Evolutionary conservation across 192 early-diverging fungal species (phyloP).

Genomic region (Phlyctochytrium arcticum): DNA sequence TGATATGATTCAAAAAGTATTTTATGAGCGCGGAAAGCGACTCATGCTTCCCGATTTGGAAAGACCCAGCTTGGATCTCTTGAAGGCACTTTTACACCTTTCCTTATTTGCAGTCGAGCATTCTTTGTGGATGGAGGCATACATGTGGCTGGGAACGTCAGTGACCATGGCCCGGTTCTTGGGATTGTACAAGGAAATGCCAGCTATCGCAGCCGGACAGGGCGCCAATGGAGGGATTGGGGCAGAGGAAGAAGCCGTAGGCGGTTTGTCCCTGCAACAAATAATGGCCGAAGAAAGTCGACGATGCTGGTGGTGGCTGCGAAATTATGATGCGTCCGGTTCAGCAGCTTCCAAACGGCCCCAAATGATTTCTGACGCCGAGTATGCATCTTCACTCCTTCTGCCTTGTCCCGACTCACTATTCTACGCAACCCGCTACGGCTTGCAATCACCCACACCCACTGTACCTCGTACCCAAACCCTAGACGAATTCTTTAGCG

Average conservation of each 20-base stretch:
- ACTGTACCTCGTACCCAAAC: constrained; percentile 20
- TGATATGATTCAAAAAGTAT: not conserved
- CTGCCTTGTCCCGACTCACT: constrained; percentile 25
- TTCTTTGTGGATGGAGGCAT: constrained; percentile 23
- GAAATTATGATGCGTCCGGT: constrained; percentile 28
- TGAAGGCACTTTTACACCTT: constrained; percentile 22
- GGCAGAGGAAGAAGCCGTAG: not conserved
- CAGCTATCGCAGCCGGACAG: not conserved
- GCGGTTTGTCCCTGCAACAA: constrained; percentile 16
- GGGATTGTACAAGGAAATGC: constrained; percentile 13
- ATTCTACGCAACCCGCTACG: constrained; percentile 23
- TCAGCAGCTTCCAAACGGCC: constrained; percentile 24
- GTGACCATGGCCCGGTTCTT: constrained; percentile 20
- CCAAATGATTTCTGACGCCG: constrained; percentile 23
- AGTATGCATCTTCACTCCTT: constrained; percentile 9
- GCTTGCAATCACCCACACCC: not conserved
- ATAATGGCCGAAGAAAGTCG: constrained; percentile 20
- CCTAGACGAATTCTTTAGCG: constrained; percentile 13
- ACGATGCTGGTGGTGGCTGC: constrained; percentile 26
- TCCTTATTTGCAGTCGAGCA: constrained; percentile 24
- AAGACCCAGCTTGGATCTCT: constrained; percentile 7
- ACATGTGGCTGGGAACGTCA: constrained; percentile 23
- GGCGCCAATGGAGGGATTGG: not conserved
- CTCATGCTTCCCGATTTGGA: not conserved
- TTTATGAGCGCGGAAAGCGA: constrained; percentile 19